Conservation (phyloP, 108 stramenopile species). For the Skeletonema menzelii region DNA sequence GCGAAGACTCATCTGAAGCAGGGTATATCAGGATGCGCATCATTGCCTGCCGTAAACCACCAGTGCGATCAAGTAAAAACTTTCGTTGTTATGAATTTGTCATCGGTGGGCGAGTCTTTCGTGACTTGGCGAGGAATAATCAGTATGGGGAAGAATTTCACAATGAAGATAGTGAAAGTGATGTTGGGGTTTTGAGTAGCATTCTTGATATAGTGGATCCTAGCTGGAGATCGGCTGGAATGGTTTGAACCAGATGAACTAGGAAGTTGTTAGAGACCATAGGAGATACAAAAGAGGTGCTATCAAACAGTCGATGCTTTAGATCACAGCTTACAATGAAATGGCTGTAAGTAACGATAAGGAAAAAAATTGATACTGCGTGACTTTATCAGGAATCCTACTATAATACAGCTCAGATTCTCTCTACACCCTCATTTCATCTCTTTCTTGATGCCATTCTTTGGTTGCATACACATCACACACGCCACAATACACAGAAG, state of each 20-base stretch:
- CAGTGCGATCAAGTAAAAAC: slow-evolving; percentile 24
- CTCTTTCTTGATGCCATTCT: no score
- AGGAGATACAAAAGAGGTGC: slow-evolving; percentile 17
- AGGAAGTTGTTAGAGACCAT: slow-evolving; percentile 50
- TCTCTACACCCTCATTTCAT: no score
- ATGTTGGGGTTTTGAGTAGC: slow-evolving; percentile 23
- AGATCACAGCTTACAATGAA: not conserved
- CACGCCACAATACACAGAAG: no score
- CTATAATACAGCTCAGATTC: no score
- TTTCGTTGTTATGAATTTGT: slow-evolving; percentile 47
- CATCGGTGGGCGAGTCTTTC: slow-evolving; percentile 26
- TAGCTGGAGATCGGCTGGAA: slow-evolving; percentile 20
- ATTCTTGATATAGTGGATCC: slow-evolving; percentile 43
- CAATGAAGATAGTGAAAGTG: slow-evolving; percentile 13
- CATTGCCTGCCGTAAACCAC: slow-evolving; percentile 40
- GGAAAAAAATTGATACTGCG: no score
- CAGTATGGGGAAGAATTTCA: slow-evolving; percentile 8
- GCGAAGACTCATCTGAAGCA: not conserved
- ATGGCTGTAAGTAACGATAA: no score
- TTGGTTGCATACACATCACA: no score
- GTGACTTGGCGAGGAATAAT: slow-evolving; percentile 7
- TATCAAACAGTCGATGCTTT: not conserved
- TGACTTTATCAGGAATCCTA: no score
- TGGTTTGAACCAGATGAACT: not conserved
- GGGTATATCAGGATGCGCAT: slow-evolving; percentile 19